These are phyloP conservation scores for Crithidia bombi DNA, from an alignment of 208 protist species.

Conservation along the genomic window DNA sequence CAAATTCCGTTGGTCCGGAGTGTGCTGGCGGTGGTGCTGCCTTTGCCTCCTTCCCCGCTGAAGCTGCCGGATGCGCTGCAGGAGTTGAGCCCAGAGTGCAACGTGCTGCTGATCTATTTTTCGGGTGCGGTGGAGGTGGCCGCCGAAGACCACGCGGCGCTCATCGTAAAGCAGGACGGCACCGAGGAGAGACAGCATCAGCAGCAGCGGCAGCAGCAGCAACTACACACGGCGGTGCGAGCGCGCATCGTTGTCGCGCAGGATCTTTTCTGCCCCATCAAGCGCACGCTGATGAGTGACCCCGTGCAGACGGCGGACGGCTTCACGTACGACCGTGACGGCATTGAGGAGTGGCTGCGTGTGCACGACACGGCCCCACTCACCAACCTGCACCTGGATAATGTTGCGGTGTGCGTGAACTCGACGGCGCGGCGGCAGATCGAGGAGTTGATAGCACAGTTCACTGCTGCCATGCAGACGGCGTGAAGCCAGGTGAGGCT, in stretches of 20 bases:
- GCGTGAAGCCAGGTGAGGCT: too few species aligned
- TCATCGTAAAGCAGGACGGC: constrained; percentile 3
- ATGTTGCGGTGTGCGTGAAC: constrained; percentile 37
- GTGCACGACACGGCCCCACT: constrained; percentile 54
- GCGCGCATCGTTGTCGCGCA: constrained; percentile 23
- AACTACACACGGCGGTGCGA: background rate
- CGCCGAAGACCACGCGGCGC: constrained; percentile 15
- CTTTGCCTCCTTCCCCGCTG: constrained; percentile 37
- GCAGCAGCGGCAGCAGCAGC: too few species aligned
- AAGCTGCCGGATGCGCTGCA: constrained; percentile 36
- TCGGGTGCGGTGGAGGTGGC: constrained; percentile 24
- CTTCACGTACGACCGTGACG: constrained; percentile 87
- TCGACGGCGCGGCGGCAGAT: constrained; percentile 32
- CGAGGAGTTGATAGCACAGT: constrained; percentile 32
- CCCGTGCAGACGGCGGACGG: constrained; percentile 85
- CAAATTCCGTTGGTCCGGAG: constrained; percentile 19
- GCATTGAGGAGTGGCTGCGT: constrained; percentile 76
- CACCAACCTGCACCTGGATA: constrained; percentile 60
- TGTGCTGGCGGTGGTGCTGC: constrained; percentile 19
- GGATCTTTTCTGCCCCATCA: constrained; percentile 82
- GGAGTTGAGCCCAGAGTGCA: constrained; percentile 31
- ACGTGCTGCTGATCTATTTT: constrained; percentile 21
- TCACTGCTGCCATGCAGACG: constrained; percentile 2
- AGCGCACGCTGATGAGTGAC: constrained; percentile 74
- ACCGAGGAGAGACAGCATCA: background rate